Base-by-base conservation (phyloP, 2,329 filamentous ascomycete species). In the Fusarium redolens region DNA sequence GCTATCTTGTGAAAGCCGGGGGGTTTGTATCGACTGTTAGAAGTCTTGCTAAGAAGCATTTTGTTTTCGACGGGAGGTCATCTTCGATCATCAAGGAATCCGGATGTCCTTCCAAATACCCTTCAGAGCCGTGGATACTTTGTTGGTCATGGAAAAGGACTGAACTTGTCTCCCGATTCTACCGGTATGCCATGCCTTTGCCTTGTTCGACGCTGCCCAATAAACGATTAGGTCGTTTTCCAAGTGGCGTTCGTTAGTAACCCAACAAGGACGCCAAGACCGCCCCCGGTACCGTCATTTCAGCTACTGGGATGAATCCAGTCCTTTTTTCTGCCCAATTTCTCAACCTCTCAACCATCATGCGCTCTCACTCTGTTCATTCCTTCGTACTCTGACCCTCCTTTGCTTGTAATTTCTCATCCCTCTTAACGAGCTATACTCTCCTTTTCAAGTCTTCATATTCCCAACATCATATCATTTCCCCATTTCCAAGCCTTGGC, bases 201-300 rank as follows among this genome's bases (percentile, higher is more conserved):
- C 51, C 44, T 58, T 52, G 31, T 40, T 28, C 45, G n/a, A 45
- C 44, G 59, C 50, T 65, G 45, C 55, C 69, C 68, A 72, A 71
- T 68, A 35, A 58, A 64, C 48, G n/a, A 45, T 45, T 37, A 44
- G 28, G 59, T 54, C 51, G 68, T 30, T 71, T 62, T 56, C 20
- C 30, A 38, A 48, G 71, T 74, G 71, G 71, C 71, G 71, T 50
- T 48, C 67, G 54, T 61, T 57, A 71, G 43, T 55, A 60, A 50
- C 71, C 56, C 59, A 73, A 71, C 59, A 73, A 65, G 71, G 70
- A 56, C 68, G 71, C 67, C 71, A 72, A 73, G 71, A 45, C 59
- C 59, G 47, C 68, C 71, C 71, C 71, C 59, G 22, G 71, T 45
- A 60, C 68, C 52, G 63, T 73, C 71, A 73, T 73, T 74, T 73